Base-by-base conservation (phyloP, 2,329 filamentous ascomycete species). In the Didymella pomorum region DNA sequence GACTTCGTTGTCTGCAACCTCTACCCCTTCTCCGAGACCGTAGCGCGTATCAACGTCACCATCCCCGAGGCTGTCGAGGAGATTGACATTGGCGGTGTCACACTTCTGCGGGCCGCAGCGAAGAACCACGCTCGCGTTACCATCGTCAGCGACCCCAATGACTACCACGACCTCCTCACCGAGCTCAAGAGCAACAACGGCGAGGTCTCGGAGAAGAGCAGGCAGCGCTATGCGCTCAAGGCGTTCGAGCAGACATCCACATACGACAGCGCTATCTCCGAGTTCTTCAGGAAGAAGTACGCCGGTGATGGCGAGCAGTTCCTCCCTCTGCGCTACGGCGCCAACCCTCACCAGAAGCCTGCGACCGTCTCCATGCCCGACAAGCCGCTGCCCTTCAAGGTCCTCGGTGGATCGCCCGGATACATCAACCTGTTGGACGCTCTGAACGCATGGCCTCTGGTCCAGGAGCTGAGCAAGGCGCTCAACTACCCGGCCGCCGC, bases 11-110 rank as follows among this genome's bases (percentile, higher is more conserved):
- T 99, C 76, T 98, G 95, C 89, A 99, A 99, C 82, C 86, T 99
- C 42, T 98, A 99, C 80, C 95, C 95, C 12, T 99, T 99, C 88
- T 97, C 97, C 83, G 93, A 98, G 78, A 99, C 95, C 29, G 89
- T 99, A 70, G 90, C 93, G 71, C 96, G 97, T 85, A 88, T 96
- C 82, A 96, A 97, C 74, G 95, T 99, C 72, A 98, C 94, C 61
- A 91, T 99, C 63, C 88, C 92, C 50, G 94, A 99, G 81, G 95
- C 95, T 50, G 94, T 99, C 37, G 95, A 99, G 82, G 95, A 99
- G 83, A 96, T 99, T 72, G 95, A 99, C 80, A 97, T 99, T 76
- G 95, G 76, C 61, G 95, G 95, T 71, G 95, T 99, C 51, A 99
- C 95, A 37, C 88, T 99, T 62, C 91, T 99, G 75, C 90, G 95